Evolutionary conservation across 2,329 filamentous ascomycete genomes (phyloP), one percentile per base, ranked within the genome.

Genomic region (Cordyceps farinosa): DNA sequence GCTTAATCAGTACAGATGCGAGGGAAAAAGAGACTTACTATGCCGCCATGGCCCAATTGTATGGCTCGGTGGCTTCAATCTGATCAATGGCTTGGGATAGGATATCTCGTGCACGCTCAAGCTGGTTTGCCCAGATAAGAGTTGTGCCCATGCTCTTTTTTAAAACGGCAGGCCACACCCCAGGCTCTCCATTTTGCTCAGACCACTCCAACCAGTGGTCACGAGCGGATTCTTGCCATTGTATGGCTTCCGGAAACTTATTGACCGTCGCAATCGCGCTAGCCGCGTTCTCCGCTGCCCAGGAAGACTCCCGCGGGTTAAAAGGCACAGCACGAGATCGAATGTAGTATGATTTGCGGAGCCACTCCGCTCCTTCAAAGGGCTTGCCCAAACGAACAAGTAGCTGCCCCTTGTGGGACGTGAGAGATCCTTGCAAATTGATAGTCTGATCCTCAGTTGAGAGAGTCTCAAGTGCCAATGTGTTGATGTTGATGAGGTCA

Each of bases 1-100:
- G 29, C 4, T 17, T 27, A 52, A 29, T 30, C 32, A 34, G 44
- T 48, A 34, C 10, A 58, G 27, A n/a, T 5, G 4, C 3, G 32
- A 48, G 52, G 52, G 29, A 40, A 42, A 11, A n/a, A 32, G 34
- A 51, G 42, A n/a, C 58, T 52, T 59, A 62, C 63, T 62, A 65
- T 47, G 58, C 53, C 29, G 34, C 22, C 42, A 44, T 38, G 40
- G 34, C 32, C 63, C 38, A 55, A 59, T 55, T 52, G 40, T 63
- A 4, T 62, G 42, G 40, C 47, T 55, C 5, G 54, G 29, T 34
- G 30, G 9, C 30, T 52, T 52, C 48, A 52, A 52, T 52, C 17
- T 52, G 29, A 34, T 4, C 48, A 34, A 52, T 52, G 17, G 48
- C 48, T n/a, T 52, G 9, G 48, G 13, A 34, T 34, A 52, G 29